These are phyloP conservation scores for Furcasterigmium furcatum DNA, from an alignment of 2,329 filamentous ascomycete genomes.

Conservation along the genomic window DNA sequence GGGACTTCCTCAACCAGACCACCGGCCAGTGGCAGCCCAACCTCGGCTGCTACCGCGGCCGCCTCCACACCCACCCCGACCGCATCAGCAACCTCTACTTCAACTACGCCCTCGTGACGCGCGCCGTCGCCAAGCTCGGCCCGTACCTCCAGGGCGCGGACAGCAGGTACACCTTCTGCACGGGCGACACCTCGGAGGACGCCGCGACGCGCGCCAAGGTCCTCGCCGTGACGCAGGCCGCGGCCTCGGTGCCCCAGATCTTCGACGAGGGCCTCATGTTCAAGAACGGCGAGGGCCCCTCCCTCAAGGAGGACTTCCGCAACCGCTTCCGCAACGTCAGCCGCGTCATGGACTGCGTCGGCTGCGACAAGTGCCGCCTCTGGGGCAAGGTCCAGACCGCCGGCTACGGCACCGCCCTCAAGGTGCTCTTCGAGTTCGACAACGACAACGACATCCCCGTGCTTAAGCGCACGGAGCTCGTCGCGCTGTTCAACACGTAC, in stretches of 20 bases:
- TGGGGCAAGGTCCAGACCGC: conserved; percentile 97
- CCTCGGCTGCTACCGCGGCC: conserved; percentile 78
- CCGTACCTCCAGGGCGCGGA: conserved; percentile 61
- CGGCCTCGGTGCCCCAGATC: conserved; percentile 70
- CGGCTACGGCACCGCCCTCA: conserved; percentile 91
- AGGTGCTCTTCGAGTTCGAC: conserved; percentile 94
- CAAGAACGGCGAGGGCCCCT: conserved; percentile 69
- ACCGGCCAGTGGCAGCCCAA: conserved; percentile 94
- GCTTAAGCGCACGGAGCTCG: conserved; percentile 85
- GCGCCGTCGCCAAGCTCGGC: conserved; percentile 86
- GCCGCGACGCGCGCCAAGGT: conserved; percentile 77
- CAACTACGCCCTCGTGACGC: conserved; percentile 94
- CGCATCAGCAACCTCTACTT: conserved; percentile 98
- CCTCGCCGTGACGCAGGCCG: conserved; percentile 67
- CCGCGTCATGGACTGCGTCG: conserved; percentile 96
- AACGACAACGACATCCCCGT: conserved; percentile 60
- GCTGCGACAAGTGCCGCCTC: conserved; percentile 95
- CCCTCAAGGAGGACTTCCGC: conserved; percentile 93
- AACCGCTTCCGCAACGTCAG: conserved; percentile 97
- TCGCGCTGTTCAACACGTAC: conserved; percentile 92
- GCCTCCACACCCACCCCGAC: conserved; percentile 83
- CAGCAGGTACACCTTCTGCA: conserved; percentile 78
- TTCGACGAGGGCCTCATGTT: conserved; percentile 98
- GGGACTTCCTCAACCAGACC: conserved; percentile 92
- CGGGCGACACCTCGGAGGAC: conserved; percentile 79